Base-by-base conservation (phyloP, 306 rosid genomes). In the Ormosia semicastrata region DNA sequence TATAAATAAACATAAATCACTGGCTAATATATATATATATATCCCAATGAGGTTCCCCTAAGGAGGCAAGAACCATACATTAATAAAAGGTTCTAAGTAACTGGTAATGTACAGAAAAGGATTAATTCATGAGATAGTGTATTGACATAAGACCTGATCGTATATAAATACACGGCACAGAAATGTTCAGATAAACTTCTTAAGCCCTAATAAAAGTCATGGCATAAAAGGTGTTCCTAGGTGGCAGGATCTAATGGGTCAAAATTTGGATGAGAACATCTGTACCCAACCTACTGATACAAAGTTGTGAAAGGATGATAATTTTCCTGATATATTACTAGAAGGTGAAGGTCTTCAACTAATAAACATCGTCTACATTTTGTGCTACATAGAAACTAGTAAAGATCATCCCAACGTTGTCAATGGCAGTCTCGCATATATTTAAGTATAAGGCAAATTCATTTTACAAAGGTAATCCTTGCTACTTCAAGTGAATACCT, bases 401-500 rank as follows among this genome's bases (percentile, higher is more conserved):
- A 49, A 72, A 40, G 30, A 65, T 77, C 75, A 83, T 56, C 46
- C 34, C 49, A 36, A 33, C 76, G 60, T 39, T 54, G 11, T 30
- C 8, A 65, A 15, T 7, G 13, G 14, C 49, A 54, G 4, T 4
- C 63, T 56, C 34, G 71, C 32, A 18, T 24, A 14, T 14, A 72
- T 32, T 4, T 37, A 73, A 44, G 34, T 14, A 50, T n/a, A 75
- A 14, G 34, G 79, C 24, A 32, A 53, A 59, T 18, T 71, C 70
- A 60, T 14, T 59, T 39, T 60, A 49, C 15, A 24, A 43, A 77
- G 17, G 18, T 33, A 3, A 68, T 65, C 71, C 39, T 68, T 60
- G 24, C 17, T n/a, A 52, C 60, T 44, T 79, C 6, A 62, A 62
- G 47, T 15, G 52, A 78, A 76, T 82, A 82, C 89, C 86, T 86